Evolutionary conservation across 2,329 filamentous ascomycete species (phyloP), one percentile per base, ranked within the genome.

Genomic region (Aspergillus spinulosporus): DNA sequence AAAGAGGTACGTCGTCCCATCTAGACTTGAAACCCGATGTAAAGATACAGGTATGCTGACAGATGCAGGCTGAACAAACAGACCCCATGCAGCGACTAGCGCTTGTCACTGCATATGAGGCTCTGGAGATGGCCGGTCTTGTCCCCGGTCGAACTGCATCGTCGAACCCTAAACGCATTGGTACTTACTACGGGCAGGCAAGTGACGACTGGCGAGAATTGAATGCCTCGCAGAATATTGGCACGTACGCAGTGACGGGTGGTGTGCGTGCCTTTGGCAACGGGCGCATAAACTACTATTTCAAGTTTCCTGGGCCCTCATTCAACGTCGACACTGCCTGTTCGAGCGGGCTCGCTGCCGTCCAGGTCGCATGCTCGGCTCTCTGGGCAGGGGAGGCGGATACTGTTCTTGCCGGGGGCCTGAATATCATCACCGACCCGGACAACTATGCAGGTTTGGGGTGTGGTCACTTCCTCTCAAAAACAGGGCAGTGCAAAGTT

Each of bases 41-140:
- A 12, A 12, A 32, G 11, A 9, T n/a, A 29, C 14, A 39, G 15
- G 36, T 32, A 15, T 44, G 26, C 40, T 55, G 9, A 55, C 42
- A 45, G 40, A 15, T 11, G 8, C 28, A 92, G 73, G 89, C 89
- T n/a, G 82, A 84, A 54, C 87, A 91, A 69, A 90, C 87, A 0
- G 89, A 92, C 69, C 89, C 89, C 0, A 89, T 89, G 84, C 89
- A 91, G 66, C 82, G 89, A 62, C 78, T 92, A 59, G 86, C 87
- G 2, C 74, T 93, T n/a, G 82, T 86, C 8, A 91, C 88, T 1
- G 88, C 88, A 0, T 92, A 91, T 64, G 89, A 93, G 68, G 89
- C 89, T 0, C 77, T 93, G 44, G 89, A 94, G 69, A 88, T 88
- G 83, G 85, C 87, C 15, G 89, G 89, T 87, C 66, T 88, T 65